Conservation (phyloP, 148 eudicot species). For the Pharnaceum exiguum region DNA sequence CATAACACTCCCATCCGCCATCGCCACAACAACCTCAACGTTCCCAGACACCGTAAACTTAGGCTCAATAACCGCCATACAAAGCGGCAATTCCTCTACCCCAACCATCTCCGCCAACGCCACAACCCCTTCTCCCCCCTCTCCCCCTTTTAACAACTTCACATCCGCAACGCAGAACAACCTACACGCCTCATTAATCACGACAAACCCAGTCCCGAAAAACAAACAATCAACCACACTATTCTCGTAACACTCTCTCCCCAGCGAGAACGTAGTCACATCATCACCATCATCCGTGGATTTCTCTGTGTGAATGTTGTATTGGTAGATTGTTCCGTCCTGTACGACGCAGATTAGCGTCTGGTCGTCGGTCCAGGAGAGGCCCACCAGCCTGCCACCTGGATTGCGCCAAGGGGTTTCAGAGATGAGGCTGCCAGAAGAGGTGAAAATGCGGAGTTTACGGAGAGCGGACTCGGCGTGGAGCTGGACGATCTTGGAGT, state of each 20-base stretch:
- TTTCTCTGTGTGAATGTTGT: constrained; percentile 66
- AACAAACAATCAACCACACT: constrained; percentile 95
- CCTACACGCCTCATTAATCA: constrained; percentile 77
- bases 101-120: constrained; percentile 68
- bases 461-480: constrained; percentile 92
- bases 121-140: constrained; percentile 24
- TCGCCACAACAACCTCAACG: constrained; percentile 82
- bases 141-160: constrained; percentile 36
- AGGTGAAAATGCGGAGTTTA: constrained; percentile 82
- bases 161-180: constrained; percentile 76
- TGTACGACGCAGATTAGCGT: constrained; percentile 77
- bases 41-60: constrained; percentile 87
- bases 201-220: constrained; percentile 93
- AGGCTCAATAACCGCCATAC: constrained; percentile 89
- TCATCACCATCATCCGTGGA: too few species aligned
- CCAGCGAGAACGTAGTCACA: constrained; percentile 47
- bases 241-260: constrained; percentile 72
- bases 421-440: constrained; percentile 62
- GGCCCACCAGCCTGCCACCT: constrained; percentile 75
- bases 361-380: constrained; percentile 87
- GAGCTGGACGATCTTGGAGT: constrained; percentile 94
- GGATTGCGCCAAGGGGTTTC: constrained; percentile 87
- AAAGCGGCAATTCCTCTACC: constrained; percentile 73
- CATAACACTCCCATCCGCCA: constrained; percentile 70
- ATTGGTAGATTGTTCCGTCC: constrained; percentile 78